Base-by-base conservation (phyloP, 2,329 filamentous ascomycete genomes). In the Sclerotinia glacialis region DNA sequence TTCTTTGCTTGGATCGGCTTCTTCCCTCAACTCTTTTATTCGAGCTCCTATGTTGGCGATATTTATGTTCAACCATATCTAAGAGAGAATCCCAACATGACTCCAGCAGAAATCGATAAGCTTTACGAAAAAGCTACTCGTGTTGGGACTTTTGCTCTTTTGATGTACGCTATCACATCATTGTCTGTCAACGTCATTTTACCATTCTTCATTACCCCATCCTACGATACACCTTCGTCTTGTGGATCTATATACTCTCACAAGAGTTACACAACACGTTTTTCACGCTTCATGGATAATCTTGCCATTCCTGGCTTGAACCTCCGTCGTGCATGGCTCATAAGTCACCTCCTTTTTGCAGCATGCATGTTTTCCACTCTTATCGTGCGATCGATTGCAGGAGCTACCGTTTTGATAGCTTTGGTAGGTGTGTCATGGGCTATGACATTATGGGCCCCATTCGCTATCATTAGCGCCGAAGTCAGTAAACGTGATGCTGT, bases 1-100 rank as follows among this genome's bases (percentile, higher is more conserved):
- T 87, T 94, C 72, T 93, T 89, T 68, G 92, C 92, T 6, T 98
- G 93, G 93, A 88, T 97, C 66, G 94, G 92, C 63, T 97, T 94
- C 86, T 98, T 97, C 74, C 93, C 93, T 0, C 93, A 97, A 77
- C 83, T 98, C 3, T 97, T 96, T 79, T 98, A 98, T 80, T 92
- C 92, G 6, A 96, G 93, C 1, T 96, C 92, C 23, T 98, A 95
- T 77, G 90, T 97, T 72, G 93, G 91, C 69, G 92, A 97, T 76
- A 91, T 98, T 66, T 97, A 97, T 73, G 90, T 92, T 23, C 89
- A 97, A 75, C 92, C 92, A 0, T 90, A 85, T 72, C 88, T 97
- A 62, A 83, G 87, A 71, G 81, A 85, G 62, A 90, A 97, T 71
- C 93, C 92, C 0, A 80, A 94, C 76, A 89, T 97, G 82, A 85